Evolutionary conservation across 345 rosid genomes (phyloP).

Genomic region (Erucastrum elatum): DNA sequence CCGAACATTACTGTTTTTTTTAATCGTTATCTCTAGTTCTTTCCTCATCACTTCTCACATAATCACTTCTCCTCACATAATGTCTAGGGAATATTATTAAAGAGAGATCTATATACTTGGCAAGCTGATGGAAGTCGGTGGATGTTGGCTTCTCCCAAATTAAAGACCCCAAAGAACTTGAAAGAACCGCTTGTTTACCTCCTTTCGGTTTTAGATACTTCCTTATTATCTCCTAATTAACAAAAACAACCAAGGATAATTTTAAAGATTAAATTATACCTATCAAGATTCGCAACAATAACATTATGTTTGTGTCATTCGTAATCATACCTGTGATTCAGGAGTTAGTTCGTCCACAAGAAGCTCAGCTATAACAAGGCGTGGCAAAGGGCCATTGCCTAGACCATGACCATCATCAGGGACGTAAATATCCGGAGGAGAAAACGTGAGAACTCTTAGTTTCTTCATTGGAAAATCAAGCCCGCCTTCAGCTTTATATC

Average conservation of each 20-base stretch:
- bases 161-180: constrained; percentile 73
- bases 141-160: constrained; percentile 75
- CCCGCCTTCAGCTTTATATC: constrained; percentile 65
- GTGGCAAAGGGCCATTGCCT: constrained; percentile 67
- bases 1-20: not conserved
- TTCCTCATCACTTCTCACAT: not conserved
- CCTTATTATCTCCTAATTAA: constrained; percentile 61
- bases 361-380: constrained; percentile 81
- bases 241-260: not conserved
- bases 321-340: constrained; percentile 57
- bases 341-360: constrained; percentile 71
- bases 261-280: not conserved
- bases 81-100: constrained; percentile 1
- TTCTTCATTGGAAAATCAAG: constrained; percentile 80
- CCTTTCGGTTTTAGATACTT: constrained; percentile 55
- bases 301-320: not conserved
- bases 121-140: constrained; percentile 75
- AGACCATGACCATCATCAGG: constrained; percentile 49
- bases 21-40: not conserved
- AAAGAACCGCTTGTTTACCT: constrained; percentile 66
- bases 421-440: constrained; percentile 57
- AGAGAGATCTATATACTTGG: constrained; percentile 48
- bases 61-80: no score
- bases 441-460: constrained; percentile 68
- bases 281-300: not conserved